Conservation (phyloP, 129 eudicot species). For the Flaveria sonorensis region DNA sequence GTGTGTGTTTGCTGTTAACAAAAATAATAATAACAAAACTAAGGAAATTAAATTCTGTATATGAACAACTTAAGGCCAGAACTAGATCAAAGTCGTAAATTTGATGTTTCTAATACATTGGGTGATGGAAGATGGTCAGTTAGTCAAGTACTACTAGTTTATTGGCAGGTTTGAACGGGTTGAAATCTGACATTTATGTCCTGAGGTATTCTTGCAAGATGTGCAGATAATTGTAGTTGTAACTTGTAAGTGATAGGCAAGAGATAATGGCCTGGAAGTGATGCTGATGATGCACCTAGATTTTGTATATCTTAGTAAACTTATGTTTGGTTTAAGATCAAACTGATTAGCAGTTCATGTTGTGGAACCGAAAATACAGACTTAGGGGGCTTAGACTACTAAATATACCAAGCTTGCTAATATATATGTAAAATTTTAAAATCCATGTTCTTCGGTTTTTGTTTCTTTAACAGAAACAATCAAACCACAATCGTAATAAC, state of each 20-base stretch:
- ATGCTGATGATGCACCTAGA: too few relatives aligned
- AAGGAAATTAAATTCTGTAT: neutral
- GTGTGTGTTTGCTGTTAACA: too few relatives aligned
- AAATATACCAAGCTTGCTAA: neutral
- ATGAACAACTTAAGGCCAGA: neutral
- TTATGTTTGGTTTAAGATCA: neutral
- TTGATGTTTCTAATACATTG: neutral
- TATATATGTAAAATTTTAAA: neutral
- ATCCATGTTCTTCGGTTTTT: neutral
- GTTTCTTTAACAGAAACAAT: neutral
- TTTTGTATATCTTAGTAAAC: neutral
- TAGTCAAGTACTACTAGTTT: too few relatives aligned
- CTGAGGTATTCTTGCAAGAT: neutral
- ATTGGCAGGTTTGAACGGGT: too few relatives aligned
- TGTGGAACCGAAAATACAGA: neutral
- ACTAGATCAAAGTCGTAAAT: neutral
- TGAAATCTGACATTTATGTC: too few relatives aligned
- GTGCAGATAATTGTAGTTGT: neutral
- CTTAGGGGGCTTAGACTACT: neutral
- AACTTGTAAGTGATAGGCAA: too few relatives aligned
- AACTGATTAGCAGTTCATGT: neutral
- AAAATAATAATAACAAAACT: too few relatives aligned
- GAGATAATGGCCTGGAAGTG: too few relatives aligned
- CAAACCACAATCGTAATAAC: too few relatives aligned
- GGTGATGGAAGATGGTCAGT: neutral